Base-by-base conservation (phyloP, 169 alveolate species). In the Plasmodium sp. region DNA sequence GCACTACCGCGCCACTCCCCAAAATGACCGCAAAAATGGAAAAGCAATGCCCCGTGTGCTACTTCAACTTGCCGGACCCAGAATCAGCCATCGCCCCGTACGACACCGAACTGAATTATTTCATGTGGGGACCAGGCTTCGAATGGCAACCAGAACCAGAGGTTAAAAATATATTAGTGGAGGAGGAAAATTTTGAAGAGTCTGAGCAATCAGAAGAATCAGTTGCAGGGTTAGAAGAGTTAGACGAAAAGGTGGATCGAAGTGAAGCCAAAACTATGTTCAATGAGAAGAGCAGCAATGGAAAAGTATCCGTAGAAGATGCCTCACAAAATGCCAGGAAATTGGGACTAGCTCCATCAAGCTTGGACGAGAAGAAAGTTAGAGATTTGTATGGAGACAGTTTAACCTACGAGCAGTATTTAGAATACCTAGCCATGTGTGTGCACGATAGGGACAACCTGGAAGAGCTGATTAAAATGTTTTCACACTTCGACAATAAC, bases 71-170 rank as follows among this genome's bases (percentile, higher is more conserved):
- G 27, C 97, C 97, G 16, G 88, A 81, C 51, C 96, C 96, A 14
- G 95, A 86, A 73, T 85, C 94, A n/a, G 95, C 96, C 9, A 45
- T 96, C 83, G 97, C 93, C 45, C 97, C 97, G 67, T 88, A 88
- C 83, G 97, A 96, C 92, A 91, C 73, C 18, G 96, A 93, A 83
- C 81, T 96, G 74, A 96, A 75, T 58, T 96, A 96, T 85, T 93
- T 94, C 79, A 96, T 94, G 96, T 96, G 97, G 97, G 95, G 95
- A 34, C 97, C 97, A 9, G 97, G 97, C 16, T 96, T 96, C 85
- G 96, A 96, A 80, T 96, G 96, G 96, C 54, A 88, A 74, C 97
- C 97, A 39, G 95, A 94, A 84, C 96, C 96, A 27, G 94, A 79
- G 45, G 82, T 39, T 56, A 79, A 79, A 12, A 71, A 77, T 39